Percentiles rank a stretch among this genome's conserved stretches.
These are phyloP conservation scores for Colletotrichum sp. DNA, from an alignment of 2,329 filamentous ascomycete genomes.

Conservation along the genomic window DNA sequence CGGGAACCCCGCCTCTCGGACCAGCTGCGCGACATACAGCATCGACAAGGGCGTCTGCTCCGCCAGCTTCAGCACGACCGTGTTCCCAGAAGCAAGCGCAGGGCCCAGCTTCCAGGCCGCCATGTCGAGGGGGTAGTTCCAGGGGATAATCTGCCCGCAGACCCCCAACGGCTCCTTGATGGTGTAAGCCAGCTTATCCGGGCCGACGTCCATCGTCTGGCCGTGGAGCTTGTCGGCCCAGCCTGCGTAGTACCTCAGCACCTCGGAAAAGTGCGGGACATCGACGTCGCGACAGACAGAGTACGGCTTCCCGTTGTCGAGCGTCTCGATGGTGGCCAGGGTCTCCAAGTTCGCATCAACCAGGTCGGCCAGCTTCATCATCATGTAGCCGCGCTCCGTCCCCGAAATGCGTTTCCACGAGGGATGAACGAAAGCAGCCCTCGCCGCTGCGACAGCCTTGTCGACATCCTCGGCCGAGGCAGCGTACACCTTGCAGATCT, in stretches of 20 bases:
- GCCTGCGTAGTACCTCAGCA: conserved; percentile 78
- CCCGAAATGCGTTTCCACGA: conserved; percentile 73
- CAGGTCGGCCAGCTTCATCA: conserved; percentile 74
- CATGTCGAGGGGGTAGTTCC: conserved; percentile 82
- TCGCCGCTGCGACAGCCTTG: conserved; percentile 71
- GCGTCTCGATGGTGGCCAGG: conserved; percentile 65
- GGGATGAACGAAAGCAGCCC: conserved; percentile 69
- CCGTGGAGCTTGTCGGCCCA: conserved; percentile 83
- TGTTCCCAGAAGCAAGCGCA: conserved; percentile 63
- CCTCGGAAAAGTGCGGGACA: conserved; percentile 50
- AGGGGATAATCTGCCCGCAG: conserved; percentile 78
- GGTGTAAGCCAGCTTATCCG: conserved; percentile 77
- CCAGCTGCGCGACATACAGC: conserved; percentile 65
- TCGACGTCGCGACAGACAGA: conserved; percentile 68
- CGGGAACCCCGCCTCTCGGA: conserved; percentile 75
- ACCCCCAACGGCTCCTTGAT: conserved; percentile 79
- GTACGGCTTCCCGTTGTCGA: conserved; percentile 84
- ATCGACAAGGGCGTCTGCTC: conserved; percentile 67
- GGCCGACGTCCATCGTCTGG: conserved; percentile 75
- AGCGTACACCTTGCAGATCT: conserved; percentile 75
- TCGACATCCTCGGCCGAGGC: conserved; percentile 72
- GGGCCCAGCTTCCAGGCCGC: conserved; percentile 73
- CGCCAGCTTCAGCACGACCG: conserved; percentile 62
- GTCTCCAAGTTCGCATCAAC: conserved; percentile 65
- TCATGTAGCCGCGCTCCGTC: conserved; percentile 70